Evolutionary conservation across 169 alveolate genomes (phyloP), one percentile per base, ranked within the genome.

Genomic region (Cryptosporidium bovis): DNA sequence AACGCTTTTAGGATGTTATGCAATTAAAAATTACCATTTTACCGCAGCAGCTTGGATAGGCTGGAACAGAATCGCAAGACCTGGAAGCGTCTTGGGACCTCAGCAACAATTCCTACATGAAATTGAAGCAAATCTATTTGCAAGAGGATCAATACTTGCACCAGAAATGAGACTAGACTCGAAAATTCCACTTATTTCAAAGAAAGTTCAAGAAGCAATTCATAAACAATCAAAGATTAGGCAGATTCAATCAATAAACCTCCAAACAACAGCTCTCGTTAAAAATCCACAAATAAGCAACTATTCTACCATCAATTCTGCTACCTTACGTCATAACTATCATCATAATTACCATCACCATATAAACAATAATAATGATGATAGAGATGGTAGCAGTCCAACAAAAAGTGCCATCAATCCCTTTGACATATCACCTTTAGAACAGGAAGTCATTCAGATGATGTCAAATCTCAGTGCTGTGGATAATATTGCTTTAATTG

Each of bases 81-180:
- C 99, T 16, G 99, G 99, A 31, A 93, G 97, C 83, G 94, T 97
- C 50, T 93, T 96, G 62, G 99, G 99, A 15, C 99, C 99, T 10
- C 96, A 97, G 90, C 96, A 97, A 82, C 93, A 77, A 40, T 77
- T 77, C 27, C 64, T 77, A 2, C 87, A 77, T n/a, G 87, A 77
- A 44, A 29, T 77, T 1, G 87, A 77, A n/a, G 29, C 71, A 10
- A 62, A 77, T 13, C n/a, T 77, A n/a, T 77, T 77, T 46, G 60
- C 77, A 6, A 77, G 87, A 77, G 87, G 87, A 3, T 77, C 87
- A 58, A 60, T 77, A 3, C 64, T 60, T 40, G 64, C 87, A 10
- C 62, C 71, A 58, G 46, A 36, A 3, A 56, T 60, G 71, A 55
- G 65, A 24, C 50, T 77, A 13, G 87, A 77, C 31, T 34, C 62